These are phyloP conservation scores for Saccharomycopsis crataegensis DNA, from an alignment of 1,139 yeast genomes.

Conservation along the genomic window DNA sequence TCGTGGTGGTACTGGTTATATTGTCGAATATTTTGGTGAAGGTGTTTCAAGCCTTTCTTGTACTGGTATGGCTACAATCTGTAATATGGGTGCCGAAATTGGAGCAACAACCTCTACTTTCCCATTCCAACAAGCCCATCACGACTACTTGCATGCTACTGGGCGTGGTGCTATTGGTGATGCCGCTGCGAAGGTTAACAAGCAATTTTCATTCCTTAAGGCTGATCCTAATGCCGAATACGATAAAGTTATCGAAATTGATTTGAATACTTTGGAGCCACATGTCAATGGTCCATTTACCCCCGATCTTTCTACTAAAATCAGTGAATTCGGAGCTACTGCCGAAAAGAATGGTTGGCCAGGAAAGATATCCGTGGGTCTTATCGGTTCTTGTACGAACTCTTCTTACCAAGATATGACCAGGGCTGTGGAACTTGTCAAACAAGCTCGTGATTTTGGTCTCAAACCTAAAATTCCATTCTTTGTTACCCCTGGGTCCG, in stretches of 20 bases:
- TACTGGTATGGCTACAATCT: constrained; percentile 98
- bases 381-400: constrained; percentile 97
- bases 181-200: constrained; percentile 63
- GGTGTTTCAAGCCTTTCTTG: constrained; percentile 83
- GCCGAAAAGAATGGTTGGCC: constrained; percentile 78
- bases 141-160: constrained; percentile 73
- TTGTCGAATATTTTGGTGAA: constrained; percentile 92
- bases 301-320: constrained; percentile 86
- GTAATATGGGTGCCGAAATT: constrained; percentile 99
- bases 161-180: constrained; percentile 75
- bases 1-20: constrained; percentile 95
- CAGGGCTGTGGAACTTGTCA: constrained; percentile 80
- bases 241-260: constrained; percentile 76
- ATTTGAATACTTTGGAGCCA: constrained; percentile 72
- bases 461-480: constrained; percentile 88
- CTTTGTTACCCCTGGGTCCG: constrained; percentile 97
- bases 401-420: constrained; percentile 98
- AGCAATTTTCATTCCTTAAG: constrained; percentile 48
- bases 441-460: constrained; percentile 79
- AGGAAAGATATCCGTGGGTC: constrained; percentile 70
- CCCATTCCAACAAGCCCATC: constrained; percentile 84
- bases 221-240: constrained; percentile 83
- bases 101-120: constrained; percentile 97
- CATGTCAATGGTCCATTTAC: constrained; percentile 93
- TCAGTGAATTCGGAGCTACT: constrained; percentile 59